Evolutionary conservation across 331 rosid species (phyloP).

Genomic region (Acacia concinna): DNA sequence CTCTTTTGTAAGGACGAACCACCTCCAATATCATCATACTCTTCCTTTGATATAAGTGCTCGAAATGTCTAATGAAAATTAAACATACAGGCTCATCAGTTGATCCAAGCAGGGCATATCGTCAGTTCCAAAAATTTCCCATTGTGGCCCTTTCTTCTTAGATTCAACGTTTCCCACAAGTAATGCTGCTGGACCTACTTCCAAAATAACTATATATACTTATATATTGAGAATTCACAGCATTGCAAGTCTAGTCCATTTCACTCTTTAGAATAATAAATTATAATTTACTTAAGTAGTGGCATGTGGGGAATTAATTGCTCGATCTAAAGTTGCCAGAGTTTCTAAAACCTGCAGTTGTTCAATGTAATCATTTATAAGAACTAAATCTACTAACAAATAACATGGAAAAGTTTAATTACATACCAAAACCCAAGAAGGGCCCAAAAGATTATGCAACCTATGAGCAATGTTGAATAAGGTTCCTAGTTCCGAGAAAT

Average conservation of each 20-base stretch:
- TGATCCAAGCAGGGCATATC: slow-evolving; percentile 98
- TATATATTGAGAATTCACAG: slow-evolving; percentile 62
- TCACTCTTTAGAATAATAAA: slow-evolving; percentile 14
- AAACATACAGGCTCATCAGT: too few relatives aligned
- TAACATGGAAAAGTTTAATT: slow-evolving; percentile 15
- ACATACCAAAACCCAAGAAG: slow-evolving; percentile 98
- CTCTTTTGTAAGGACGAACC: too few relatives aligned
- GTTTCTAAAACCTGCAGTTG: slow-evolving; percentile 88
- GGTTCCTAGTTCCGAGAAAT: slow-evolving; percentile 65
- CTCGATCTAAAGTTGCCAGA: slow-evolving; percentile 91
- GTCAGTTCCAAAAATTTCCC: slow-evolving; percentile 93
- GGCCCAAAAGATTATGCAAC: slow-evolving; percentile 90
- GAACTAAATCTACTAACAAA: slow-evolving; percentile 15
- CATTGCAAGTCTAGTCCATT: slow-evolving; percentile 24
- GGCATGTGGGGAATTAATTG: slow-evolving; percentile 97
- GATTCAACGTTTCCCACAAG: slow-evolving; percentile 87
- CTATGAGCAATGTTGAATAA: slow-evolving; percentile 97
- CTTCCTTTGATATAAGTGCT: too few relatives aligned
- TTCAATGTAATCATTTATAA: slow-evolving; percentile 26
- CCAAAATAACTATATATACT: slow-evolving; percentile 77
- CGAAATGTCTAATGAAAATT: too few relatives aligned
- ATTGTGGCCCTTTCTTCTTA: slow-evolving; percentile 84
- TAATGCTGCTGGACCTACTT: slow-evolving; percentile 94
- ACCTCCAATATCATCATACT: too few relatives aligned
- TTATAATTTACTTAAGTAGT: slow-evolving; percentile 71